Conservation (phyloP, 805 yeast genomes). For the Ogataea polymorpha region DNA sequence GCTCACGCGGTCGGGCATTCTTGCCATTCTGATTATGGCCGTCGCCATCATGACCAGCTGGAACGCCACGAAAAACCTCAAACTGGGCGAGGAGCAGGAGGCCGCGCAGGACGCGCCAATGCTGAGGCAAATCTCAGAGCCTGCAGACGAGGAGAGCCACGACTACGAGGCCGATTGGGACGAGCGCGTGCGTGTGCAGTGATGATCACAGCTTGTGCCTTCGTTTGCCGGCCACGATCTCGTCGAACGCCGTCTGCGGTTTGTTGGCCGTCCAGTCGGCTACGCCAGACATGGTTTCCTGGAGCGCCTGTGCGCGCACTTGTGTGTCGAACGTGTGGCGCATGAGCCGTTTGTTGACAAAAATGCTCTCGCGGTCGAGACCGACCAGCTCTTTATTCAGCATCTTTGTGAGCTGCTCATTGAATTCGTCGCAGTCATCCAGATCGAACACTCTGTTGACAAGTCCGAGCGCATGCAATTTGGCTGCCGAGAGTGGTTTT, state of each 20-base stretch:
- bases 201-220: conserved; percentile 50
- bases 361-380: conserved; percentile 44
- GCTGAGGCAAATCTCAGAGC: conserved; percentile 43
- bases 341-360: conserved; percentile 44
- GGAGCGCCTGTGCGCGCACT: conserved; percentile 51
- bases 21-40: conserved; percentile 68
- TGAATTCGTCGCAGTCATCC: conserved; percentile 39
- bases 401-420: conserved; percentile 36
- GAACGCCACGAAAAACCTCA: conserved; percentile 37
- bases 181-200: conserved; percentile 25
- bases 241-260: conserved; percentile 66
- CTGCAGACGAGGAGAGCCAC: conserved; percentile 50
- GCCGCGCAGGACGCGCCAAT: conserved; percentile 19
- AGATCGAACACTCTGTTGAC: conserved; percentile 54
- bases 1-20: conserved; percentile 81
- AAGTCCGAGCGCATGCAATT: conserved; percentile 55
- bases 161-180: conserved; percentile 57
- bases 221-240: conserved; percentile 50
- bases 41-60: conserved; percentile 57
- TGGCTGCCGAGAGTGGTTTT: conserved; percentile 59
- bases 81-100: conserved; percentile 11
- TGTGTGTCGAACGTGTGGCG: conserved; percentile 31
- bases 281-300: conserved; percentile 68
- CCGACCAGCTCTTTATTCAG: conserved; percentile 36
- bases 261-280: conserved; percentile 66